These are phyloP conservation scores for Boletus eberwhitei DNA, from an alignment of 768 basidiomycete species.

Conservation along the genomic window DNA sequence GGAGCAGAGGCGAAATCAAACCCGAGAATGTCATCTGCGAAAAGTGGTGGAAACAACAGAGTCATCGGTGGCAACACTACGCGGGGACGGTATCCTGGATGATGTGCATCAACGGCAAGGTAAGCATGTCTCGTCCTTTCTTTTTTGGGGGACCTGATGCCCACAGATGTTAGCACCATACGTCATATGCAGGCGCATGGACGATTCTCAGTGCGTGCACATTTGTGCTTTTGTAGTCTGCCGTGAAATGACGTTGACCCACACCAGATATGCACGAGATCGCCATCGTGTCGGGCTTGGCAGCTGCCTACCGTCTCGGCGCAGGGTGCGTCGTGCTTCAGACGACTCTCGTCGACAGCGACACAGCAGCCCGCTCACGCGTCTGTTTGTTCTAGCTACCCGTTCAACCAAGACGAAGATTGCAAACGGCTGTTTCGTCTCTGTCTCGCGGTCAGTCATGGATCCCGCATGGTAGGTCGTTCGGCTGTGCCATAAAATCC, in stretches of 20 bases:
- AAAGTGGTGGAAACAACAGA: background rate
- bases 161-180: background rate
- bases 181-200: constrained; percentile 1
- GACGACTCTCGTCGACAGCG: background rate
- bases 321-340: background rate
- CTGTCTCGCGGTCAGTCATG: background rate
- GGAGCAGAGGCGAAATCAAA: background rate
- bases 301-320: background rate
- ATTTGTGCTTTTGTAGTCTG: background rate
- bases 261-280: constrained; percentile 2
- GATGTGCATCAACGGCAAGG: background rate
- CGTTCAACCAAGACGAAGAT: background rate
- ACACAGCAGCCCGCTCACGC: background rate
- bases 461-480: background rate
- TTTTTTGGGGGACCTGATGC: too few relatives aligned
- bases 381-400: background rate
- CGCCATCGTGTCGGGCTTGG: background rate
- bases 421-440: background rate
- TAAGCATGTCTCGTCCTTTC: background rate
- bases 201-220: background rate
- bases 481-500: background rate
- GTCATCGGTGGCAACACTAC: background rate
- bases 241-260: background rate
- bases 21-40: background rate
- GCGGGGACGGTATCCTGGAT: background rate